phyloP scores from a whole-genome alignment of 1,284 basidiomycete genomes.

The Grifola frondosa region DNA sequence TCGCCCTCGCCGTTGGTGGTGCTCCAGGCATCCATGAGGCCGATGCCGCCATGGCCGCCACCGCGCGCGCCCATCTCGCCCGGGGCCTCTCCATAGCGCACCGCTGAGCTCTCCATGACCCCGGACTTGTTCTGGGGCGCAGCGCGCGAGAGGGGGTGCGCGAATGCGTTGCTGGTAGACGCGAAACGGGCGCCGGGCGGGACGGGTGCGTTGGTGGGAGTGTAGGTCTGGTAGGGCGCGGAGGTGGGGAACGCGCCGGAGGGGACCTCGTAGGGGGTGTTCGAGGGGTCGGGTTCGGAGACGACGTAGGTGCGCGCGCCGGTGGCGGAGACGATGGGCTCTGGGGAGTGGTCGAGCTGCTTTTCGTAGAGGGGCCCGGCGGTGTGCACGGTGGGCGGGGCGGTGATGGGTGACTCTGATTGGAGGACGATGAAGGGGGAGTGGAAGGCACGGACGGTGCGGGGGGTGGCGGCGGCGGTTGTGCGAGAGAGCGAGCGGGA shows the following conservation, averaged over 20 bases:
- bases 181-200: conserved; percentile 35
- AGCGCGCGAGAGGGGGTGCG: conserved; percentile 45
- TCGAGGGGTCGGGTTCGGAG: conserved; percentile 59
- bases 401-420: conserved; percentile 33
- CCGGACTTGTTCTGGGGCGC: conserved; percentile 43
- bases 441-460: conserved; percentile 48
- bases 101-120: conserved; percentile 45
- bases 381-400: conserved; percentile 26
- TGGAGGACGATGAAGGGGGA: conserved; percentile 54
- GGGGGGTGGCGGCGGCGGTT: conserved; percentile 18
- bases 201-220: conserved; percentile 40
- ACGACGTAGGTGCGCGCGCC: conserved; percentile 63
- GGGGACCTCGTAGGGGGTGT: conserved; percentile 61
- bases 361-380: conserved; percentile 49
- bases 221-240: conserved; percentile 47
- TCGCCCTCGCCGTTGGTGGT: conserved; percentile 21
- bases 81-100: conserved; percentile 42
- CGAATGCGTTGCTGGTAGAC: conserved; percentile 43
- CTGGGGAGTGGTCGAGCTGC: conserved; percentile 48
- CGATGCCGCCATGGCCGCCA: conserved; percentile 44
- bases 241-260: conserved; percentile 65
- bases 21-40: conserved; percentile 39
- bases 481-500: conserved; percentile 31
- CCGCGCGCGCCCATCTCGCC: conserved; percentile 43
- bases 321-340: conserved; percentile 42